Conservation (phyloP, 305 asterid species). For the Solanum hybrid region DNA sequence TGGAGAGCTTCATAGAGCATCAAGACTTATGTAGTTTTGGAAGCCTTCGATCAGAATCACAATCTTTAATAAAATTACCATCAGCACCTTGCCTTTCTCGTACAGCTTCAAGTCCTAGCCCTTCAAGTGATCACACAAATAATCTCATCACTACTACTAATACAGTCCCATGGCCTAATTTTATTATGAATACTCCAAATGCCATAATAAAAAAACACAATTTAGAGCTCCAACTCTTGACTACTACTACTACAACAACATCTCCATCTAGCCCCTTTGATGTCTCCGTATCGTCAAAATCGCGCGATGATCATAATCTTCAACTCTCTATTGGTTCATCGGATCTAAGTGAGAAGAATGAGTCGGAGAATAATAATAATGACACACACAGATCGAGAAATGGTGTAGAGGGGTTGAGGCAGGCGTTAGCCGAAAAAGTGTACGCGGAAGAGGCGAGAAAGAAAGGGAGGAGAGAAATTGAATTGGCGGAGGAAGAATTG, state of each 20-base stretch:
- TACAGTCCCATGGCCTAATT: constrained; percentile 21
- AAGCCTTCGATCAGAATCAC: constrained; percentile 32
- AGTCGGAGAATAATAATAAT: background rate
- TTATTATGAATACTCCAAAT: constrained; percentile 1
- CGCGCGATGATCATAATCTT: constrained; percentile 36
- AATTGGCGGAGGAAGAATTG: constrained; percentile 62
- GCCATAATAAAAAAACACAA: constrained; percentile 10
- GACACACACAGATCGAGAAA: constrained; percentile 8
- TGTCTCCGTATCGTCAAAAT: background rate
- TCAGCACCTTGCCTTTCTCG: constrained; percentile 33
- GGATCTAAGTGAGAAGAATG: background rate
- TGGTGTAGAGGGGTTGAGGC: constrained; percentile 24
- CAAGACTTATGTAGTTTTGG: constrained; percentile 70
- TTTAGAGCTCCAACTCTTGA: constrained; percentile 28
- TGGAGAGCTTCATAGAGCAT: constrained; percentile 85
- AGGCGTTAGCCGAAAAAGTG: constrained; percentile 52
- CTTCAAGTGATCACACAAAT: constrained; percentile 38
- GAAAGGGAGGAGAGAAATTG: constrained; percentile 58
- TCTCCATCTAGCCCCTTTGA: background rate
- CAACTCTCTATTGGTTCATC: constrained; percentile 69
- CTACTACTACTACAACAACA: constrained; percentile 9
- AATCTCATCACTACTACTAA: constrained; percentile 24
- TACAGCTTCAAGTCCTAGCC: constrained; percentile 57
- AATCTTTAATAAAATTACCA: constrained; percentile 16
- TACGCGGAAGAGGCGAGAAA: constrained; percentile 64